A percentile compares a stretch with the other conserved stretches of the same genome.
Conservation (phyloP, 306 rosid genomes). For the Styphnolobium japonicum region DNA sequence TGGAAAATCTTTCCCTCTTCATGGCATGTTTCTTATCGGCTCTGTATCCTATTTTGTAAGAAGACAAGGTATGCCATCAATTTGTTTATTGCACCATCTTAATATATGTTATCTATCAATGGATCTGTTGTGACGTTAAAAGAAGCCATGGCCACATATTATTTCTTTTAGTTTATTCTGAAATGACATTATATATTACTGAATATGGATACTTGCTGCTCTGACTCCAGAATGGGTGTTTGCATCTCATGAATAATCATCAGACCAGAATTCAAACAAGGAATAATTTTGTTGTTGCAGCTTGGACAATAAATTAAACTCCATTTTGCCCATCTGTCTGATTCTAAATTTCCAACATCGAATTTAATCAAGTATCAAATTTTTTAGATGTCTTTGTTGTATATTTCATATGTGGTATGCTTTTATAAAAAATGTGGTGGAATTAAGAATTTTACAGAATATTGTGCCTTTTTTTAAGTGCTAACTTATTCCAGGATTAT, state of each 20-base stretch:
- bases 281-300: background rate
- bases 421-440: background rate
- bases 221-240: background rate
- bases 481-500: slow-evolving; percentile 11
- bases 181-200: slow-evolving; percentile 13
- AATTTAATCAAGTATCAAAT: background rate
- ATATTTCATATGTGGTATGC: background rate
- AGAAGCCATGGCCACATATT: slow-evolving; percentile 21
- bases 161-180: slow-evolving; percentile 12
- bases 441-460: slow-evolving; percentile 21
- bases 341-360: background rate
- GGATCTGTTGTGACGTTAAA: background rate
- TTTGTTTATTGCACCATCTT: slow-evolving; percentile 3
- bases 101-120: background rate
- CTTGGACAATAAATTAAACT: background rate
- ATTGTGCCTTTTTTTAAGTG: background rate
- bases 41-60: slow-evolving; percentile 92
- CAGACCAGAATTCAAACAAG: background rate
- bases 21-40: slow-evolving; percentile 97
- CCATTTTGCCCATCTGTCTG: background rate
- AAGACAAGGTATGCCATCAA: slow-evolving; percentile 71
- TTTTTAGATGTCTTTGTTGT: slow-evolving; percentile 7
- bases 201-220: background rate
- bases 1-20: slow-evolving; percentile 92
- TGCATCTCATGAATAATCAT: background rate